These are phyloP conservation scores for Backusella circina DNA, from an alignment of 192 early-diverging fungal species.

Conservation along the genomic window DNA sequence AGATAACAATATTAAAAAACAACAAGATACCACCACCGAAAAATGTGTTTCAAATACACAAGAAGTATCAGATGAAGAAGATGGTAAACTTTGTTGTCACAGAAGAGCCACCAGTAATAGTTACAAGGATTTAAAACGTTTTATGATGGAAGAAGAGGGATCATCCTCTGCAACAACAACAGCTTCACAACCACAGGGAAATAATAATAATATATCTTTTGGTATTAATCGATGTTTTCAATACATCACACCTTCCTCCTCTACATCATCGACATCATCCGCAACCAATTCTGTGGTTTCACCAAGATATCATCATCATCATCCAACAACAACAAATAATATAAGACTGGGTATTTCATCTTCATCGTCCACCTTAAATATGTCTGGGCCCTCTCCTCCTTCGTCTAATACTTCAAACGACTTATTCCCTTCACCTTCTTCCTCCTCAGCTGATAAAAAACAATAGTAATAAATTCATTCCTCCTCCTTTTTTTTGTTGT, in stretches of 20 bases:
- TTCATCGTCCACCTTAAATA: not conserved
- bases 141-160: not conserved
- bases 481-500: not conserved
- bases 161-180: not conserved
- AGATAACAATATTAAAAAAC: not conserved
- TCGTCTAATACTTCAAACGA: not conserved
- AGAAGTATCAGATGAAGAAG: not conserved
- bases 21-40: not conserved
- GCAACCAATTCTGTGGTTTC: not conserved
- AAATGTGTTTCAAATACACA: not conserved
- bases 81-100: not conserved
- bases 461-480: not conserved
- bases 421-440: constrained; percentile 1
- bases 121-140: not conserved
- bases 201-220: not conserved
- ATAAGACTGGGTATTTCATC: not conserved
- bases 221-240: not conserved
- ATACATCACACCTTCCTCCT: not conserved
- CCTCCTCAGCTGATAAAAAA: not conserved
- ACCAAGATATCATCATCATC: not conserved
- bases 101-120: not conserved
- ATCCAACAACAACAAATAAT: not conserved
- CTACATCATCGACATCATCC: not conserved
- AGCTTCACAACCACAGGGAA: not conserved
- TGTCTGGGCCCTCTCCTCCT: not conserved